These are phyloP conservation scores for Fusarium musae DNA, from an alignment of 2,329 filamentous ascomycete species.

Conservation along the genomic window DNA sequence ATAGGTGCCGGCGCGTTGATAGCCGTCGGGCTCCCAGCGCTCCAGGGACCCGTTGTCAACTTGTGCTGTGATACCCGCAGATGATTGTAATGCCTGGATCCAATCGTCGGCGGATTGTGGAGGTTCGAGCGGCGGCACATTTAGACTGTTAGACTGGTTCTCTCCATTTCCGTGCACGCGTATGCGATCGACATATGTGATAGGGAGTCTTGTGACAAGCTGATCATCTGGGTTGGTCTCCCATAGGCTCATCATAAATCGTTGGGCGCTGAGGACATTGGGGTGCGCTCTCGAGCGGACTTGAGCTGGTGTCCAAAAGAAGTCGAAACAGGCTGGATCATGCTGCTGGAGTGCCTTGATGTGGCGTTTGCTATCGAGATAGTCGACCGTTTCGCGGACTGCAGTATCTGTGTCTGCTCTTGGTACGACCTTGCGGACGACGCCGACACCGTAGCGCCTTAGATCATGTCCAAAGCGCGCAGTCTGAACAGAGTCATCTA, in stretches of 20 bases:
- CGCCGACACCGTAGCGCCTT: conserved; percentile 71
- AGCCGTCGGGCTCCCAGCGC: conserved; percentile 77
- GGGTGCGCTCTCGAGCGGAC: conserved; percentile 74
- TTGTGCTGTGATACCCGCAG: conserved; percentile 69
- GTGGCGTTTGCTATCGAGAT: conserved; percentile 52
- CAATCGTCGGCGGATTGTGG: conserved; percentile 52
- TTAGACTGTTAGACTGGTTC: conserved; percentile 33
- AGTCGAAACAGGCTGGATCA: conserved; percentile 76
- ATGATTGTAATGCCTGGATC: conserved; percentile 55
- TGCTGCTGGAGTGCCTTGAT: conserved; percentile 45
- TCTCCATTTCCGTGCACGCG: conserved; percentile 68
- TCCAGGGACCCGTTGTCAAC: conserved; percentile 77
- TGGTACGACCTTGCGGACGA: conserved; percentile 73
- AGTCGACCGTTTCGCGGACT: conserved; percentile 69
- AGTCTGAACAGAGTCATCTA: conserved; percentile 59
- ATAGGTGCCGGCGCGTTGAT: conserved; percentile 68
- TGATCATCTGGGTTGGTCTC: conserved; percentile 65
- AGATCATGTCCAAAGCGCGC: conserved; percentile 67
- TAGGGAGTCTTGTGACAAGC: conserved; percentile 69
- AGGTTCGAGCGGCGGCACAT: conserved; percentile 38
- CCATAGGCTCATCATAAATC: conserved; percentile 76
- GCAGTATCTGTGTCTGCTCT: conserved; percentile 64
- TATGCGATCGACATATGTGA: conserved; percentile 76
- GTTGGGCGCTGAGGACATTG: conserved; percentile 70
- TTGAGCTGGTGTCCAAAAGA: conserved; percentile 79